Evolutionary conservation across 805 yeast genomes (phyloP), one percentile per base, ranked within the genome.

Genomic region (Saccharomycopsis sp.): DNA sequence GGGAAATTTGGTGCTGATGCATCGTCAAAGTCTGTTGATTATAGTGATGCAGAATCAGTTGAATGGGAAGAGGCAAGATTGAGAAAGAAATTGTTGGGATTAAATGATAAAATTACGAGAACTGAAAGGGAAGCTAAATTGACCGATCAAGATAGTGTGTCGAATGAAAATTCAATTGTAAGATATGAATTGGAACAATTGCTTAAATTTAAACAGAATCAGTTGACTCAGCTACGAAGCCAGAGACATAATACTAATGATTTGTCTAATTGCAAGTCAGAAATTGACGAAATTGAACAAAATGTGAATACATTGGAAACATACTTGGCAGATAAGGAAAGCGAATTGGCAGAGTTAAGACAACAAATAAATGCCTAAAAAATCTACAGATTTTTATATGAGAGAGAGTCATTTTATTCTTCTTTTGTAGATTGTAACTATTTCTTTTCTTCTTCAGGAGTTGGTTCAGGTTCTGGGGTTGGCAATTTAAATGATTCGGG

Each of bases 41-140:
- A 50, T 24, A 47, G 56, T 23, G 48, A 47, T 39, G 34, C 78
- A 3, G 74, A 75, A 54, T 88, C 81, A n/a, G 79, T 87, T 1
- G 96, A 88, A 57, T 87, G 97, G 95, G 97, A 89, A 61, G 87
- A 83, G 56, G 94, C 83, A 13, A 74, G 93, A 54, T 71, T 88
- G 53, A 79, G 79, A 63, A 75, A 89, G 50, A 90, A 88, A 59
- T 68, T 90, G 50, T 71, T 79, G 9, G 85, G 85, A 50, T 63
- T 89, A 39, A 95, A 88, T 54, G 63, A 68, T n/a, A 71, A 79
- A 53, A 72, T 85, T 45, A 67, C 64, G 6, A 71, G 74, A 47
- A 81, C 85, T 2, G 76, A 75, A 51, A 59, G 61, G 14, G 77
- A 71, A 22, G 65, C 74, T 31, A 65, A 68, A 32, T 51, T 59